Conservation (phyloP, 257 asterid species). For the Rehmannia glutinosa region DNA sequence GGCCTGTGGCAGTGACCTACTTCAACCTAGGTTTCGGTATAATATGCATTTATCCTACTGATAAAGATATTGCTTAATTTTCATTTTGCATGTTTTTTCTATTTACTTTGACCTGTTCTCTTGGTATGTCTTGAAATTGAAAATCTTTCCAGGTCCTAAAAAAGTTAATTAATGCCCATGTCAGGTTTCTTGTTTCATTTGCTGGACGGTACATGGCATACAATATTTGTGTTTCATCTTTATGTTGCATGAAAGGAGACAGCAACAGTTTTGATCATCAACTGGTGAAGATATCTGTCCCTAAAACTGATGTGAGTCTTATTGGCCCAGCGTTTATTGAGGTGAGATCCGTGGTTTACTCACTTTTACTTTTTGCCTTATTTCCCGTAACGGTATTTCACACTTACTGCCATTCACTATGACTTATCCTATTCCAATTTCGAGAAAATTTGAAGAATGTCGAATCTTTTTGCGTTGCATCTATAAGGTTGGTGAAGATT, state of each 20-base stretch:
- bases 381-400: neutral
- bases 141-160: neutral
- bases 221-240: conserved; percentile 42
- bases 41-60: conserved; percentile 3
- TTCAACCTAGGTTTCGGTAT: conserved; percentile 81
- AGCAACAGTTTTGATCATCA: conserved; percentile 50
- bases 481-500: neutral
- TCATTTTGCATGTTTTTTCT: neutral
- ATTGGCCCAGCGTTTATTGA: conserved; percentile 91
- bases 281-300: conserved; percentile 56
- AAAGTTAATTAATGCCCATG: conserved; percentile 20
- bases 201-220: conserved; percentile 66
- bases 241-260: conserved; percentile 31
- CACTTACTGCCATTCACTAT: neutral
- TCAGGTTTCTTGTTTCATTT: conserved; percentile 83
- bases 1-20: conserved; percentile 80
- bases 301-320: conserved; percentile 45
- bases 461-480: neutral
- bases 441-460: neutral
- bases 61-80: neutral
- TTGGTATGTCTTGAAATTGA: neutral
- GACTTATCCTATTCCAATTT: neutral
- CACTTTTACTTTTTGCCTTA: neutral
- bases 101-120: too few species aligned
- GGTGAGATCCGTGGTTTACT: conserved; percentile 46